phyloP scores from a whole-genome alignment of 345 rosid genomes.

The Capsella bursapastoris region DNA sequence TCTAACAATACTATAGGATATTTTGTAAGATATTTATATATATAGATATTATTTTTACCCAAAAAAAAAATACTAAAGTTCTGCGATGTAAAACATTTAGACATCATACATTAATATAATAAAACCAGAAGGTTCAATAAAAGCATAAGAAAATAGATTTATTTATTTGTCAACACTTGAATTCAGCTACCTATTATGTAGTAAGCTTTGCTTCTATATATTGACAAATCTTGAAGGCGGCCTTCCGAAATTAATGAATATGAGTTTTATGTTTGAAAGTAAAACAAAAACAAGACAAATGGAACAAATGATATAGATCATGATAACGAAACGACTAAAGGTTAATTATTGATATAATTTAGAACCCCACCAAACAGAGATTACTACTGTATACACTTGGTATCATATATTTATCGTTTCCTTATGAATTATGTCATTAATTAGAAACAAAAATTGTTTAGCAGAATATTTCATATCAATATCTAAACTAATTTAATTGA shows the following conservation, averaged over 20 bases:
- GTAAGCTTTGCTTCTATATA: not conserved
- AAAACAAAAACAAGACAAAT: slow-evolving; percentile 14
- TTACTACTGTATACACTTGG: slow-evolving; percentile 7
- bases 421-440: not conserved
- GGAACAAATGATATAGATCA: slow-evolving; percentile 14
- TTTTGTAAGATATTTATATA: not conserved
- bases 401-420: not conserved
- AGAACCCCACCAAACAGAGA: slow-evolving; percentile 12
- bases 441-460: too few species aligned
- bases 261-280: slow-evolving; percentile 1
- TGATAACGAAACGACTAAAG: slow-evolving; percentile 26
- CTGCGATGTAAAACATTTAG: not conserved
- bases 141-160: not conserved
- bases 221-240: slow-evolving; percentile 24
- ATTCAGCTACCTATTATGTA: too few species aligned
- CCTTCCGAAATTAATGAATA: not conserved
- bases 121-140: not conserved
- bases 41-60: not conserved
- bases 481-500: not conserved
- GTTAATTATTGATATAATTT: not conserved
- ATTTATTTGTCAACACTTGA: not conserved
- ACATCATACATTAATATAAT: too few species aligned
- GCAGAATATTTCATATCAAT: not conserved
- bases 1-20: not conserved
- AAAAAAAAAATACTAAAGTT: too few species aligned